phyloP scores from a whole-genome alignment of 1,139 yeast species.

The Saccharomyces hybrid region DNA sequence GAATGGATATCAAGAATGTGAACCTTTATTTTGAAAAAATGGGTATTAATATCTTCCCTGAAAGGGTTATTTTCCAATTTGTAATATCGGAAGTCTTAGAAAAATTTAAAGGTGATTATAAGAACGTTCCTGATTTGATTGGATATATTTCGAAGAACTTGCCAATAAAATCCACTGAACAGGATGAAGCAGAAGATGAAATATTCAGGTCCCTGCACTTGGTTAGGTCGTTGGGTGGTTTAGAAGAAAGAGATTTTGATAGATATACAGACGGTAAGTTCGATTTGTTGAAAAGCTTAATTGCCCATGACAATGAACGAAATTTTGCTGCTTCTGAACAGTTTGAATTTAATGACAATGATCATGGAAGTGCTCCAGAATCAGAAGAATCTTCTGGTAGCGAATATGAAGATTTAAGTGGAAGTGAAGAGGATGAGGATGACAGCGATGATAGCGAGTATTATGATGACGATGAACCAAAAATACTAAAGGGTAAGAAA shows the following conservation, averaged over 20 bases:
- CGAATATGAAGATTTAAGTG: constrained; percentile 18
- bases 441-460: constrained; percentile 21
- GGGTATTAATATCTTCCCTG: constrained; percentile 72
- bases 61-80: constrained; percentile 71
- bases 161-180: constrained; percentile 46
- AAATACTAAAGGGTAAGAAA: constrained; percentile 58
- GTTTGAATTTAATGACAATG: constrained; percentile 14
- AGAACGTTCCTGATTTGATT: constrained; percentile 36
- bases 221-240: constrained; percentile 62
- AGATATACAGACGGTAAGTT: constrained; percentile 77
- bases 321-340: constrained; percentile 28
- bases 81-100: constrained; percentile 42
- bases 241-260: constrained; percentile 84
- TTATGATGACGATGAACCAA: constrained; percentile 34
- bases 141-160: constrained; percentile 38
- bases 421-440: constrained; percentile 14
- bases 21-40: constrained; percentile 76
- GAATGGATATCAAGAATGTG: constrained; percentile 97
- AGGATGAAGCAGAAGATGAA: constrained; percentile 68
- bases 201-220: constrained; percentile 82
- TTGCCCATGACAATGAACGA: constrained; percentile 35
- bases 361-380: constrained; percentile 16
- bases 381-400: constrained; percentile 11
- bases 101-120: constrained; percentile 36
- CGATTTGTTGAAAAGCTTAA: constrained; percentile 61